These are phyloP conservation scores for Eragrostis tef DNA, from an alignment of 202 grass and related monocot genomes.

Conservation along the genomic window DNA sequence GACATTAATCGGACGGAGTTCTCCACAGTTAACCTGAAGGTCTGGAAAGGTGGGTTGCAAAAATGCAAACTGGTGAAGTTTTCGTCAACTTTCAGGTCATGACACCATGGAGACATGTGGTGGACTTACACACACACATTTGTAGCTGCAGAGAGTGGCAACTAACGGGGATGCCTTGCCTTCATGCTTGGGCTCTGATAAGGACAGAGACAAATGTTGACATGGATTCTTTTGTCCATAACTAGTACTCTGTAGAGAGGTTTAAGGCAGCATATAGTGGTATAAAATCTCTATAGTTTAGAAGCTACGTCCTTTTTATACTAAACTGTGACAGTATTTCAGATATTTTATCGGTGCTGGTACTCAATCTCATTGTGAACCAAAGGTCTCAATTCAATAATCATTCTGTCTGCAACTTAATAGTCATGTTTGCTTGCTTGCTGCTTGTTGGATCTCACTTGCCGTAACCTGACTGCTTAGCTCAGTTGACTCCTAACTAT, in stretches of 20 bases:
- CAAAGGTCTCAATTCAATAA: background rate
- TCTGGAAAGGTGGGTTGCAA: conserved; percentile 7
- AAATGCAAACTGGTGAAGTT: conserved; percentile 28
- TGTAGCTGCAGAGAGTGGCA: conserved; percentile 34
- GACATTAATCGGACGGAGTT: no score
- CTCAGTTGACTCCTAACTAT: background rate
- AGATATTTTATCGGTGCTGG: background rate
- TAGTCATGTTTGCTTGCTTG: background rate
- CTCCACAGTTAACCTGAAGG: conserved; percentile 13
- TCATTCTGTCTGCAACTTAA: no score
- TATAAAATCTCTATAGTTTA: background rate
- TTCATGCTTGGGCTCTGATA: conserved; percentile 40
- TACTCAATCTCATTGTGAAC: background rate
- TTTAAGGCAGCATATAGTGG: conserved; percentile 32
- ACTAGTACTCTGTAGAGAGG: conserved; percentile 36
- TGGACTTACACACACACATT: conserved; percentile 24
- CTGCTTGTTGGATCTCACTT: background rate
- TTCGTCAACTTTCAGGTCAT: conserved; percentile 24
- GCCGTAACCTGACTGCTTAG: background rate
- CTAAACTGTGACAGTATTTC: background rate
- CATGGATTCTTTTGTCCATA: conserved; percentile 23
- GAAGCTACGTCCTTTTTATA: background rate
- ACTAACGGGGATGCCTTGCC: conserved; percentile 22
- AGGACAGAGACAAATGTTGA: conserved; percentile 16
- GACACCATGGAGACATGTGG: conserved; percentile 25